phyloP scores from a whole-genome alignment of 2,329 filamentous ascomycete genomes.

The Laburnicola sp. region DNA sequence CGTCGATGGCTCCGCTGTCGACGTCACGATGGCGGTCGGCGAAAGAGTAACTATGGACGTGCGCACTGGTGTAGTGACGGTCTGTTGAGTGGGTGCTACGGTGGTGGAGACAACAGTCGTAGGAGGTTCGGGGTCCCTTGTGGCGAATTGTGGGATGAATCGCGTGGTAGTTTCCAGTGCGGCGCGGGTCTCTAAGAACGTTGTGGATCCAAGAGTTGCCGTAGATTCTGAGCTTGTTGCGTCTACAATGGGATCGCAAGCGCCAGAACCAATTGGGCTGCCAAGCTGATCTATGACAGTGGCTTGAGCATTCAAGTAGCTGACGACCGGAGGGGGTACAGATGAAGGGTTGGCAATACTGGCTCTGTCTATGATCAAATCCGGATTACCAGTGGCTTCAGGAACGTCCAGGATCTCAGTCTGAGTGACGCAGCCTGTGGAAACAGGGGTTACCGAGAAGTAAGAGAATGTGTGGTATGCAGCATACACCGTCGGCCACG shows the following conservation, averaged over 20 bases:
- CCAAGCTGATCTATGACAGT: slow-evolving; percentile 38
- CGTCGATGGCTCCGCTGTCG: slow-evolving; percentile 9
- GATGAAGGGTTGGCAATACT: slow-evolving; percentile 25
- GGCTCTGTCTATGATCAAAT: slow-evolving; percentile 26
- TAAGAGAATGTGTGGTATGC: slow-evolving; percentile 38
- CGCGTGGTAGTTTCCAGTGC: too few species aligned
- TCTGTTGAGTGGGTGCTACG: slow-evolving; percentile 7
- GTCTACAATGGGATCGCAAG: slow-evolving; percentile 40
- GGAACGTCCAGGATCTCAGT: slow-evolving; percentile 26
- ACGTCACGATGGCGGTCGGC: slow-evolving; percentile 1
- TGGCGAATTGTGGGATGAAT: background rate
- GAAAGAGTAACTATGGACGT: slow-evolving; percentile 3
- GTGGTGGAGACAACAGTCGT: slow-evolving; percentile 9
- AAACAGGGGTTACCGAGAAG: slow-evolving; percentile 26
- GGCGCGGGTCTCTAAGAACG: slow-evolving; percentile 8
- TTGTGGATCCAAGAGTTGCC: slow-evolving; percentile 7
- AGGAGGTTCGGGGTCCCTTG: background rate
- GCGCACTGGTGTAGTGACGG: background rate
- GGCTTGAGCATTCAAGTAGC: slow-evolving; percentile 34
- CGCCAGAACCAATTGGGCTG: slow-evolving; percentile 26
- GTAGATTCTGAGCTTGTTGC: background rate
- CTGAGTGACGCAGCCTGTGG: slow-evolving; percentile 22
- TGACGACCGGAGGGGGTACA: slow-evolving; percentile 34
- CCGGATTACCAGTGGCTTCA: slow-evolving; percentile 29
- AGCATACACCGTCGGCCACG: slow-evolving; percentile 38